Evolutionary conservation across 2,329 filamentous ascomycete genomes (phyloP).

Genomic region (Didymosphaeria variabile): DNA sequence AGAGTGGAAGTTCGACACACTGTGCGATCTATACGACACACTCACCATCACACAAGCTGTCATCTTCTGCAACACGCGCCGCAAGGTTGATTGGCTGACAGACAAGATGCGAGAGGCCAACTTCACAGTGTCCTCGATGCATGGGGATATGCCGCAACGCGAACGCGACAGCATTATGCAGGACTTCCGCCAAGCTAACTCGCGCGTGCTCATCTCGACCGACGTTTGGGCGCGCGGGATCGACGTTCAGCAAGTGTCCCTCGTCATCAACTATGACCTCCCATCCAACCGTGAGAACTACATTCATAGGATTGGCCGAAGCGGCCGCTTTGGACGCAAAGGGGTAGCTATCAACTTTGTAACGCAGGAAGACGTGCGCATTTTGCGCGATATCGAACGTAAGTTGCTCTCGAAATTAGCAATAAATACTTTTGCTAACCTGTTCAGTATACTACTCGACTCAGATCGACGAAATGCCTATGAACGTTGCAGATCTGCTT

Average conservation of each 20-base stretch:
- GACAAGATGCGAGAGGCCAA: conserved; percentile 99
- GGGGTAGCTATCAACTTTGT: conserved; percentile 99
- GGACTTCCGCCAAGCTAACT: conserved; percentile 96
- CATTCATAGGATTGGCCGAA: conserved; percentile 96
- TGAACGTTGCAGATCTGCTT: conserved; percentile 71
- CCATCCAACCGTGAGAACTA: conserved; percentile 99
- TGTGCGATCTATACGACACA: conserved; percentile 98
- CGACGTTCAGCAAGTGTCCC: conserved; percentile 96
- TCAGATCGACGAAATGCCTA: conserved; percentile 98
- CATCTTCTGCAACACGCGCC: conserved; percentile 98
- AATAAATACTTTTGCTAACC: conserved; percentile 43
- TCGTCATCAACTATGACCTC: conserved; percentile 99
- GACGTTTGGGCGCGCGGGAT: conserved; percentile 99
- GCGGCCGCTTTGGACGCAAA: conserved; percentile 94
- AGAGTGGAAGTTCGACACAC: conserved; percentile 99
- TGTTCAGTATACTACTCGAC: conserved; percentile 86
- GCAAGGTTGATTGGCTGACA: conserved; percentile 99
- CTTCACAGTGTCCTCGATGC: conserved; percentile 98
- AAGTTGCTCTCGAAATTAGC: conserved; percentile 46
- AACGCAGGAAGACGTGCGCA: conserved; percentile 96
- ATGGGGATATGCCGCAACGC: conserved; percentile 98
- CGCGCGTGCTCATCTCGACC: conserved; percentile 93
- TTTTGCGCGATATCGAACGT: conserved; percentile 95
- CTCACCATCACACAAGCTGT: conserved; percentile 98
- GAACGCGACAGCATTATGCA: conserved; percentile 99